Evolutionary conservation across 768 basidiomycete genomes (phyloP).

Genomic region (Jaapia argillacea): DNA sequence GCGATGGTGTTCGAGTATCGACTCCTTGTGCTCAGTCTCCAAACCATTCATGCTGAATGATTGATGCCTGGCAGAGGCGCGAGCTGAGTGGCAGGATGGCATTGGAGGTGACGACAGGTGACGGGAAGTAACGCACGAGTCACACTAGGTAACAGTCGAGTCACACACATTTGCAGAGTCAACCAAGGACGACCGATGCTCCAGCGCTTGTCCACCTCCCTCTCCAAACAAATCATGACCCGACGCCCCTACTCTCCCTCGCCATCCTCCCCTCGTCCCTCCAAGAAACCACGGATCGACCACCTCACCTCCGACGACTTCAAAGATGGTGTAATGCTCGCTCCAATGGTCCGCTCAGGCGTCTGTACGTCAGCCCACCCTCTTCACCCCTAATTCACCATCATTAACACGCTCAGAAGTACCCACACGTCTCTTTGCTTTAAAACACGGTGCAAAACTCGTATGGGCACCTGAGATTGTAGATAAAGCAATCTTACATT

Average conservation of each 20-base stretch:
- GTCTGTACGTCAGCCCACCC: constrained; percentile 61
- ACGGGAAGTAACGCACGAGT: too few species aligned
- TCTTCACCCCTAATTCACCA: background rate
- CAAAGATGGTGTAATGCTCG: constrained; percentile 85
- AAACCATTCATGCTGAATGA: too few species aligned
- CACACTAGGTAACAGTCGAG: too few species aligned
- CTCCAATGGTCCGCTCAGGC: constrained; percentile 97
- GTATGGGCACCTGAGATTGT: constrained; percentile 98
- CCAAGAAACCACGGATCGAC: constrained; percentile 46
- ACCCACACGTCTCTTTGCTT: constrained; percentile 73
- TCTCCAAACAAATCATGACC: too few species aligned
- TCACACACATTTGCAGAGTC: too few species aligned
- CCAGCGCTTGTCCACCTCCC: too few species aligned
- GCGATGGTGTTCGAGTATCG: too few species aligned
- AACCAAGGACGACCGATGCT: too few species aligned
- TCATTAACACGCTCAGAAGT: constrained; percentile 33
- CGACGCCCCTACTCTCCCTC: constrained; percentile 43
- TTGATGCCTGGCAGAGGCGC: too few species aligned
- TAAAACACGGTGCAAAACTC: constrained; percentile 88
- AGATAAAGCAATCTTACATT: constrained; percentile 89
- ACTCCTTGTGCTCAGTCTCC: too few species aligned
- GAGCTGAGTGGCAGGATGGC: too few species aligned
- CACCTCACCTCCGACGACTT: constrained; percentile 60
- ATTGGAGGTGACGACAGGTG: too few species aligned
- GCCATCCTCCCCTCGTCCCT: constrained; percentile 25